Evolutionary conservation across 805 yeast genomes (phyloP), one percentile per base, ranked within the genome.

Genomic region (Lachancea nothofagi): DNA sequence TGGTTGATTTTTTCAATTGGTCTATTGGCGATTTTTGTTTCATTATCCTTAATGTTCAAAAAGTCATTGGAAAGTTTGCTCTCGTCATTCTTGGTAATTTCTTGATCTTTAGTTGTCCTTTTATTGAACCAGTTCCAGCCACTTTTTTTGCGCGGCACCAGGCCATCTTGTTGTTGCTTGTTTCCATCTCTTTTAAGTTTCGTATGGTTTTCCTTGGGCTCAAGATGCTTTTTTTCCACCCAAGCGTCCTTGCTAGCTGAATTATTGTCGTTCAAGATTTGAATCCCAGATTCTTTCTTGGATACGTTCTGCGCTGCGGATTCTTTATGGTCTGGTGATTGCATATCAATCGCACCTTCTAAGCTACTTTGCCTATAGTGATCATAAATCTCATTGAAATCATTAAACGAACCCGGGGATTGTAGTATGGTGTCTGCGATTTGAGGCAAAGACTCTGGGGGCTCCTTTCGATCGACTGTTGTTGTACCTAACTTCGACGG

Each of bases 381-480:
- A 22, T 53, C 60, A 34, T 59, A 58, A 13, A 57, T 47, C 33
- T 56, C 59, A 20, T 46, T 48, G 20, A 49, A 46, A 37, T 54
- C 53, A 33, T 43, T 50, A n/a, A 43, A 25, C 22, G 51, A 34
- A n/a, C 43, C 38, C 4, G 33, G 41, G 7, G 41, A 38, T 19
- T 31, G 35, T 20, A 31, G 21, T 12, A n/a, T 5, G 12, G 9
- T 23, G 15, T 29, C 34, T 9, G 4, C 18, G 9, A 21, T 5
- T 21, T 20, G 26, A 13, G 19, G 20, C 7, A 15, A 19, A 13
- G 31, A 26, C 24, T 7, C 22, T 7, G 14, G 17, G 4, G 8
- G 32, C 7, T 22, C 29, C 10, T 29, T 8, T 19, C 14, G 6
- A 5, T 13, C 14, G 14, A 20, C 4, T 19, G 14, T 13, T 26